Evolutionary conservation across 2,329 filamentous ascomycete genomes (phyloP).

Genomic region (Septoria petroselini): DNA sequence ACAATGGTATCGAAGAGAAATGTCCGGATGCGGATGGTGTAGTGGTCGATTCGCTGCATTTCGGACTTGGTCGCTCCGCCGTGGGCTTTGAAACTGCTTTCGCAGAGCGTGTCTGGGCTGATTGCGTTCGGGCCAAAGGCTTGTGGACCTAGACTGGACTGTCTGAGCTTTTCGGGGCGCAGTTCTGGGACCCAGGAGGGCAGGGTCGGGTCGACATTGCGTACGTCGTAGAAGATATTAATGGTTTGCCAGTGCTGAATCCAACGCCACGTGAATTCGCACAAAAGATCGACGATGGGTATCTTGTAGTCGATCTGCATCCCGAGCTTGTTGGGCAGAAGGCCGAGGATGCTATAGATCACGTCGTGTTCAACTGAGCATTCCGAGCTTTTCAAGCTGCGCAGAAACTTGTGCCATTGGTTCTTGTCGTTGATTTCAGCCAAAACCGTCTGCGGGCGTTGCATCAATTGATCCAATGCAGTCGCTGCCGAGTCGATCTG

Average conservation of each 20-base stretch:
- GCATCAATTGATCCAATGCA: background rate
- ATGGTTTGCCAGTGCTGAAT: background rate
- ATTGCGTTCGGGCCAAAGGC: slow-evolving; percentile 7
- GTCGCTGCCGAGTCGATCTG: background rate
- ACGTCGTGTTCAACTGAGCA: slow-evolving; percentile 10
- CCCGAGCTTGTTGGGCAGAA: slow-evolving; percentile 5
- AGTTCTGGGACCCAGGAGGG: slow-evolving; percentile 12
- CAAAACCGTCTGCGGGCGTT: slow-evolving; percentile 1
- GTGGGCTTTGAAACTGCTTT: slow-evolving; percentile 6
- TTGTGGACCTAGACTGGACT: background rate
- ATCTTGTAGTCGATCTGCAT: slow-evolving; percentile 9
- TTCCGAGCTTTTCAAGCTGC: slow-evolving; percentile 1
- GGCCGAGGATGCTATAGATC: slow-evolving; percentile 8
- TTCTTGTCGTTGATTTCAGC: slow-evolving; percentile 2
- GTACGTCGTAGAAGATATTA: slow-evolving; percentile 10
- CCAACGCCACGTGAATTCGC: slow-evolving; percentile 8
- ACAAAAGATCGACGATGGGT: slow-evolving; percentile 3
- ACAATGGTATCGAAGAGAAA: slow-evolving; percentile 9
- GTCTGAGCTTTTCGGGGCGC: background rate
- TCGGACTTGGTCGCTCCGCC: background rate
- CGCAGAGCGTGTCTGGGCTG: slow-evolving; percentile 7
- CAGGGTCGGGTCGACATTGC: slow-evolving; percentile 4
- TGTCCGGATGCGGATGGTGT: background rate
- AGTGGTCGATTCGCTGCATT: background rate
- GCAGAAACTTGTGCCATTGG: slow-evolving; percentile 5